Percentiles rank a stretch among this genome's conserved stretches.
Evolutionary conservation across 768 basidiomycete species (phyloP).

Genomic region (Boletus vermiculosoides): DNA sequence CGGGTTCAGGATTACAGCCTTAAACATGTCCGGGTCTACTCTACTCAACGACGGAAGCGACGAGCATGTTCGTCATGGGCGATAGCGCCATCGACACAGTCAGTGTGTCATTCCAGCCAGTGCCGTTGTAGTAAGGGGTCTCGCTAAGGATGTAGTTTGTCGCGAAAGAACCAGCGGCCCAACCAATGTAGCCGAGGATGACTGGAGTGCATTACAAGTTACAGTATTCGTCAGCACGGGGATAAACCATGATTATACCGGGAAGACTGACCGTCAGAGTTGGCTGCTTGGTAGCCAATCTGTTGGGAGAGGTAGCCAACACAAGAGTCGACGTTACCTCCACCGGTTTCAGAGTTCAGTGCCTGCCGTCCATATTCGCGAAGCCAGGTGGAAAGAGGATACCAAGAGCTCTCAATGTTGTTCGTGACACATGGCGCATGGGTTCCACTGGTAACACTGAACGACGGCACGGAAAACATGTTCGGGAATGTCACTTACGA

Average conservation of each 20-base stretch:
- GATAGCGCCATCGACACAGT: conserved; percentile 36
- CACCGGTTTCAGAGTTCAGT: conserved; percentile 61
- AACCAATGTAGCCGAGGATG: conserved; percentile 54
- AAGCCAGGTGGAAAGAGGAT: conserved; percentile 48
- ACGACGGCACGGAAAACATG: not conserved
- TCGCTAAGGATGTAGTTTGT: conserved; percentile 36
- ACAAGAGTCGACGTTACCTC: conserved; percentile 51
- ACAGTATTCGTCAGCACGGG: not conserved
- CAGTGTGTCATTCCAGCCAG: conserved; percentile 38
- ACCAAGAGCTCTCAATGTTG: conserved; percentile 49
- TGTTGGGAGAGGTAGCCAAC: conserved; percentile 45
- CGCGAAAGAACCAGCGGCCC: conserved; percentile 59
- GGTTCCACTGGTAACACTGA: conserved; percentile 33
- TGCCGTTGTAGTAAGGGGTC: conserved; percentile 30
- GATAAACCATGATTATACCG: not conserved
- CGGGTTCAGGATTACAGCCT: not conserved
- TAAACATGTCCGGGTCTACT: not conserved
- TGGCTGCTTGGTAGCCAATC: conserved; percentile 44
- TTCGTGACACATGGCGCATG: conserved; percentile 51
- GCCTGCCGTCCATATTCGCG: conserved; percentile 50
- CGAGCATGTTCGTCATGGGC: conserved; percentile 14
- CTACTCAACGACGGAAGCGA: conserved; percentile 6
- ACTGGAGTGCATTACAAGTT: conserved; percentile 27
- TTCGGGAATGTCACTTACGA: conserved; percentile 33
- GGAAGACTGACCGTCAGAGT: conserved; percentile 44